Base-by-base conservation (phyloP, 768 basidiomycete genomes). In the Lactarius tabidus region DNA sequence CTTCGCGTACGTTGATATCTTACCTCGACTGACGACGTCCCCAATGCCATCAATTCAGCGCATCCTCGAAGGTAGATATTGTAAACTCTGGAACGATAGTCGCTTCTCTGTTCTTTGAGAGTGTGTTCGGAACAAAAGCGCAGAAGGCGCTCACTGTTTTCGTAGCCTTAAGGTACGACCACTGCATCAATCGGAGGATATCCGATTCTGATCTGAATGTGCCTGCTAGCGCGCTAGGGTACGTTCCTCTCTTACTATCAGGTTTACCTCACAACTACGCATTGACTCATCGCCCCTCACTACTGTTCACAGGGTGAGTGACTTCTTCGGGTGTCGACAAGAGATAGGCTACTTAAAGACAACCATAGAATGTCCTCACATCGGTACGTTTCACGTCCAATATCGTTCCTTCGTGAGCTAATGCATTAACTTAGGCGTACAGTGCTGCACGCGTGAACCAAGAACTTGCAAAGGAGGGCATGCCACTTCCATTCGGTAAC, bases 381-480 rank as follows among this genome's bases (percentile, higher is more conserved):
- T 1, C 20, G 31, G 68, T 69, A 23, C 36, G 43, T 28, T 6
- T 20, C 38, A 28, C n/a, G 2, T 17, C 28, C 7, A 31, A 2
- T 18, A 6, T 31, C 20, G 29, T 12, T 23, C 33, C 20, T 0
- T 48, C 14, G 15, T 5, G 1, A 52, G 12, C 45, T 48, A 28
- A 63, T 39, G 15, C 4, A 14, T n/a, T n/a, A 20, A n/a, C 38
- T 33, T 57, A 84, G 83, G 82, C 84, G 0, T 85, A 83, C 67
- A 74, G 81, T 15, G 78, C 81, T 2, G 73, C 81, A 0, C 79
- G 81, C 18, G 77, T 86, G 3, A 85, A 85, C 62, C 85, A 85
- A 75, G 85, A 86, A 59, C 79, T 86, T 6, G 85, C 85, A 6
- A 86, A 86, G 65, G 85, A 85, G 70, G 85, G 85, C 1, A 75